phyloP scores from a whole-genome alignment of 2,329 filamentous ascomycete genomes.

The Alternaria angustiovoidea region DNA sequence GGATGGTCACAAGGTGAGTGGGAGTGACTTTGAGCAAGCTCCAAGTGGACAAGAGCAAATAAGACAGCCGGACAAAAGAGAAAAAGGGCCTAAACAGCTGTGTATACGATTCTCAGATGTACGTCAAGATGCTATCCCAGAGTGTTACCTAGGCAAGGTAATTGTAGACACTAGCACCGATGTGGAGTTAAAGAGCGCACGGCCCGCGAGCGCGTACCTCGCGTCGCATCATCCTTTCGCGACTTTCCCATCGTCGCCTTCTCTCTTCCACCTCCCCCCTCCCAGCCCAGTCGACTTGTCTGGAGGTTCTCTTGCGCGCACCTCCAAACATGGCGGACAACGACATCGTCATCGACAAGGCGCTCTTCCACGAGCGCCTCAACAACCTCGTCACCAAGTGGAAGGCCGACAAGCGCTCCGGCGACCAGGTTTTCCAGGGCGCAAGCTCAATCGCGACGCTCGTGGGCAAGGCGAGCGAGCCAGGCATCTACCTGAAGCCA shows the following conservation, averaged over 20 bases:
- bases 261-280: slow-evolving; percentile 23
- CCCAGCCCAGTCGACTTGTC: slow-evolving; percentile 20
- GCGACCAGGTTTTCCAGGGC: slow-evolving; percentile 84
- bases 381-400: slow-evolving; percentile 87
- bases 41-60: neutral
- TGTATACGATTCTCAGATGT: neutral
- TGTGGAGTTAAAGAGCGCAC: slow-evolving; percentile 17
- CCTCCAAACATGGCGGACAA: slow-evolving; percentile 61
- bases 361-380: slow-evolving; percentile 91
- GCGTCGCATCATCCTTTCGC: slow-evolving; percentile 32
- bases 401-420: slow-evolving; percentile 93
- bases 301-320: slow-evolving; percentile 24
- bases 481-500: slow-evolving; percentile 89
- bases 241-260: slow-evolving; percentile 33
- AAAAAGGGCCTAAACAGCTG: neutral
- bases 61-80: neutral
- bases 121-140: neutral
- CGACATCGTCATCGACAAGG: slow-evolving; percentile 93
- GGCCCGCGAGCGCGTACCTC: slow-evolving; percentile 28
- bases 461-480: slow-evolving; percentile 89
- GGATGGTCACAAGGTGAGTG: slow-evolving; percentile 18
- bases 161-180: neutral
- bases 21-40: neutral
- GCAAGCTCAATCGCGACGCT: slow-evolving; percentile 86
- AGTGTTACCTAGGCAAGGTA: neutral